Conservation (phyloP, 2,329 filamentous ascomycete species). For the Ampelomyces quisqualis region DNA sequence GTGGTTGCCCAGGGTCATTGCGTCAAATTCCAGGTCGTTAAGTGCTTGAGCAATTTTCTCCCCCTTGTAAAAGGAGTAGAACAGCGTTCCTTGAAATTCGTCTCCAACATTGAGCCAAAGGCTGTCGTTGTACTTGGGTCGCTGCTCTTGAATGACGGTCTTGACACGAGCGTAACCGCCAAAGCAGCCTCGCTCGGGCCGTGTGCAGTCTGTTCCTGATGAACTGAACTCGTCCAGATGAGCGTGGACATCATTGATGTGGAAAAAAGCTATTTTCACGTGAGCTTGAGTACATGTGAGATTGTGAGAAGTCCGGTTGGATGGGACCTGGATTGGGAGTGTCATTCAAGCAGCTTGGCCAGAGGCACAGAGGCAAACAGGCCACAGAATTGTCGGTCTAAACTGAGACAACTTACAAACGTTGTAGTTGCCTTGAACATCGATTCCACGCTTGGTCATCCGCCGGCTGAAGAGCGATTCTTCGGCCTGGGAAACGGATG, state of each 20-base stretch:
- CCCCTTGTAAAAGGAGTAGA: constrained; percentile 66
- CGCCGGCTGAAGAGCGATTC: constrained; percentile 35
- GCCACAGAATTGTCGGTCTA: too few species aligned
- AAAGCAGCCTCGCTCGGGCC: constrained; percentile 59
- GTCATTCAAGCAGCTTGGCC: too few species aligned
- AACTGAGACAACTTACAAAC: constrained; percentile 37
- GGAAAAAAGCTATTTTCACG: constrained; percentile 58
- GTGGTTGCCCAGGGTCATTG: constrained; percentile 50
- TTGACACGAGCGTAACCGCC: constrained; percentile 67
- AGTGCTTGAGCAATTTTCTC: constrained; percentile 68
- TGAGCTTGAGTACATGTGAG: not conserved
- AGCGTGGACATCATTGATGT: constrained; percentile 69
- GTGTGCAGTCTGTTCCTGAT: constrained; percentile 62
- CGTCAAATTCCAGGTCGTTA: constrained; percentile 66
- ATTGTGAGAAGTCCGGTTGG: fast-evolving
- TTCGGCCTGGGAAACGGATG: constrained; percentile 21
- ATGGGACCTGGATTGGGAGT: too few species aligned
- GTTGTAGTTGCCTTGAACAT: constrained; percentile 39
- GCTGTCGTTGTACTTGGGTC: constrained; percentile 60
- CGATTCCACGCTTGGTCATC: constrained; percentile 34
- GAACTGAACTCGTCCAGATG: constrained; percentile 65
- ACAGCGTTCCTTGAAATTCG: constrained; percentile 68
- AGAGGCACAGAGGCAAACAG: too few species aligned
- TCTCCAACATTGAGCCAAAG: constrained; percentile 67
- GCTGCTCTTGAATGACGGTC: constrained; percentile 58